Percentiles rank a stretch among this genome's conserved stretches.
Evolutionary conservation across 805 yeast species (phyloP).

Genomic region (Hanseniaspora meyeri): DNA sequence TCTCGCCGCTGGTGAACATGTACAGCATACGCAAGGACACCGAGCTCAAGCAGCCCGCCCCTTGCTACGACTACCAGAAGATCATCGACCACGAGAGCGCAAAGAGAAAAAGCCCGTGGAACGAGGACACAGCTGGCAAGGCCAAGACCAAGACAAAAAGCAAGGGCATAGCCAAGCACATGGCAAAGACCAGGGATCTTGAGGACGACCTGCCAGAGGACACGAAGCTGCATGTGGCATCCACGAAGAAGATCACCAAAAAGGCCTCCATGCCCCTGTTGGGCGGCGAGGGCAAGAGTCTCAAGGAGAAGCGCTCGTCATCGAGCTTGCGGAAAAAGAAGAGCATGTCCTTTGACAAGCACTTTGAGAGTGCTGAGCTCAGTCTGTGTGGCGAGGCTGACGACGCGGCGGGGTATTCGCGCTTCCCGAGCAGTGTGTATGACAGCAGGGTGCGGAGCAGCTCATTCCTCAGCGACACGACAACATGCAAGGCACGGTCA

Average conservation of each 20-base stretch:
- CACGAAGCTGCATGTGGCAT: not conserved
- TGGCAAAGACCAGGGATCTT: not conserved
- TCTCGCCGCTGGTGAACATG: not conserved
- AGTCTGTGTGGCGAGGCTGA: not conserved
- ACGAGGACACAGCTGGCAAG: not conserved
- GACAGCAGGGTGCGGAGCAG: not conserved
- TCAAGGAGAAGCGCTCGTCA: not conserved
- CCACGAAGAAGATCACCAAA: not conserved
- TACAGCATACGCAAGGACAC: not conserved
- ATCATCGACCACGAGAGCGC: not conserved
- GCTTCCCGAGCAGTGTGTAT: not conserved
- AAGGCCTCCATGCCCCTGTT: not conserved
- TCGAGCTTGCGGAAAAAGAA: not conserved
- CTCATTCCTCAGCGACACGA: not conserved
- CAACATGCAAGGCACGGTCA: not conserved
- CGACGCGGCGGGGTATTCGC: not conserved
- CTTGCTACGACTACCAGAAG: not conserved
- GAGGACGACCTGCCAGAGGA: not conserved
- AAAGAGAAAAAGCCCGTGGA: not conserved
- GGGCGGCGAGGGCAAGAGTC: not conserved
- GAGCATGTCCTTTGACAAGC: not conserved
- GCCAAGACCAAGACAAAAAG: not conserved
- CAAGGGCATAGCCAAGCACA: not conserved
- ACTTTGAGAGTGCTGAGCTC: not conserved
- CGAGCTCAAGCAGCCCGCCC: no score